Evolutionary conservation across 2,329 filamentous ascomycete species (phyloP).

Genomic region (Phaeosphaeriaceae sp.): DNA sequence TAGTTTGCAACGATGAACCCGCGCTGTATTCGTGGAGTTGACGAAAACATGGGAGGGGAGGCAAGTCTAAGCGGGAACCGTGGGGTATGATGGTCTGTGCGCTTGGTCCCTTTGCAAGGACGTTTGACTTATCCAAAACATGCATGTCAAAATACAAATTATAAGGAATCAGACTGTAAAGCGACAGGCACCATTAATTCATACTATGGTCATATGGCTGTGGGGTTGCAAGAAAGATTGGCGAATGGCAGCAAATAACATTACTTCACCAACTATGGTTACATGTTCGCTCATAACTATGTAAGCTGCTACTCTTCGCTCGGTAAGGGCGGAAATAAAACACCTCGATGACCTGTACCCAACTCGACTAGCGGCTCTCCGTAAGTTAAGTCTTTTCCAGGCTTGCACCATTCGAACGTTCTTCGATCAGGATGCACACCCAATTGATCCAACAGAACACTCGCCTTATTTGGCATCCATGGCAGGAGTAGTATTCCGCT

Average conservation of each 20-base stretch:
- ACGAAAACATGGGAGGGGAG: slow-evolving; percentile 14
- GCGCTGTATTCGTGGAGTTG: slow-evolving; percentile 10
- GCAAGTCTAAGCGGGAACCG: slow-evolving; percentile 16
- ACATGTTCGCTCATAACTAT: background rate
- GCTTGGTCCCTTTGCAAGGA: slow-evolving; percentile 1
- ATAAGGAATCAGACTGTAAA: no score
- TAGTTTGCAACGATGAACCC: slow-evolving; percentile 10
- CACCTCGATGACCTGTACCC: slow-evolving; percentile 52
- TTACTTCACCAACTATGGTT: background rate
- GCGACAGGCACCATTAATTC: no score
- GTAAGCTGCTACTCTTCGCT: slow-evolving; percentile 27
- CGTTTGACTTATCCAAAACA: no score
- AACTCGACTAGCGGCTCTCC: slow-evolving; percentile 58
- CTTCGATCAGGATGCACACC: slow-evolving; percentile 71
- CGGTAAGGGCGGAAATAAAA: slow-evolving; percentile 58
- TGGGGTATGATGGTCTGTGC: slow-evolving; percentile 3
- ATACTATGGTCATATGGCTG: no score
- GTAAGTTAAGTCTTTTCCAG: slow-evolving; percentile 73
- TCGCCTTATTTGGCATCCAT: slow-evolving; percentile 82
- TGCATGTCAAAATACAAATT: no score
- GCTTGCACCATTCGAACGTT: slow-evolving; percentile 65
- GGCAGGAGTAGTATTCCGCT: slow-evolving; percentile 86
- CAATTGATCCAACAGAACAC: slow-evolving; percentile 75
- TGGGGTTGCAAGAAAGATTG: no score
- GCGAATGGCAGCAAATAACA: no score